Base-by-base conservation (phyloP, 306 rosid species). In the Rubus parviflorus region DNA sequence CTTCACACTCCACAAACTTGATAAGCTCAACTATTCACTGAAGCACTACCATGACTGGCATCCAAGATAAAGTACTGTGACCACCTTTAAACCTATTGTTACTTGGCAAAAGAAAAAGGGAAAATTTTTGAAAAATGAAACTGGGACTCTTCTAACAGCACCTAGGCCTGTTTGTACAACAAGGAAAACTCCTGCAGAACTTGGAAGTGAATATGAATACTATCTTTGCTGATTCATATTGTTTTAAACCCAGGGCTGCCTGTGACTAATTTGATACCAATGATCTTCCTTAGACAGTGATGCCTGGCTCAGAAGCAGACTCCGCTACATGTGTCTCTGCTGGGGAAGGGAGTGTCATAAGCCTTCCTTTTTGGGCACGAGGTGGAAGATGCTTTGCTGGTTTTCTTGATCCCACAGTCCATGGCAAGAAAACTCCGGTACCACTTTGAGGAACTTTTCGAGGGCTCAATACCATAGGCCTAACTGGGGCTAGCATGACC, bases 341-440 rank as follows among this genome's bases (percentile, higher is more conserved):
- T 0, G 93, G 83, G 61, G 99, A 76, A 70, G 97, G 77, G 30
- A 88, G 73, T 40, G 94, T 84, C 48, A 88, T 85, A 77, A 89
- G 88, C 73, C 94, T 86, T 2, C 90, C 98, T 70, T 80, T 96
- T 51, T 91, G 97, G 23, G 98, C 99, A 0, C 99, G 97, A 1
- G 98, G 99, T 8, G 98, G 99, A 83, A 96, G 96, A 85, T 96
- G 98, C 79, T 88, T 96, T 22, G 89, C 88, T 64, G 88, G 92
- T 70, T 93, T 96, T 81, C 94, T 91, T 38, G 99, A 75, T 56
- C 86, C 86, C 64, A 84, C 83, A 47, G 94, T 87, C 99, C 99
- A 96, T 3, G 99, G 99, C 77, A 95, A 83, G 89, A 95, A 95
- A 48, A 95, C 99, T 7, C 99, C 99, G 13, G 99, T 96, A 45